Evolutionary conservation across 495 filamentous ascomycete genomes (phyloP), one percentile per base, ranked within the genome.

Genomic region (Aspergillus egyptiacus): DNA sequence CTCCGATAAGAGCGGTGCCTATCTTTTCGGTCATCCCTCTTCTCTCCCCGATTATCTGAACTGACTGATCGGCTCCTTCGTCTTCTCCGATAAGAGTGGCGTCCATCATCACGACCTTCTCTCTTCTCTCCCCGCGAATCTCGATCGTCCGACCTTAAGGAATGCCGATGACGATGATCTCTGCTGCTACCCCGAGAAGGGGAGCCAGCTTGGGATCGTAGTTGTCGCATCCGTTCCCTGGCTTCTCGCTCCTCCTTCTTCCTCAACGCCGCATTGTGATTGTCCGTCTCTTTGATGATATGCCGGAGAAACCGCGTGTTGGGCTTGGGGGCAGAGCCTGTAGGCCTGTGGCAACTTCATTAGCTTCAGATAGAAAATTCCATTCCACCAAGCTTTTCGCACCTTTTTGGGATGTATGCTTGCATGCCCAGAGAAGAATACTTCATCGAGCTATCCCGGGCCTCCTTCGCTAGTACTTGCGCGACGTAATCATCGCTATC

Each of bases 301-400:
- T 93, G 87, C 20, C 83, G 80, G 10, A 98, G 72, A 56, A 97
- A 97, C 34, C 87, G 75, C 0, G 86, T 95, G 57, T 98, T 97
- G 11, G 91, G 88, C 57, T 89, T 95, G 2, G 88, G 88, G 43
- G 89, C 87, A 57, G 79, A 79, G 20, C 74, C 64, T 17, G 81
- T 66, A 30, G 75, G 65, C 48, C 79, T 82, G 51, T 42, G 22
- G 43, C 10, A 57, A 40, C 14, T 8, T 48, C 4, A 19, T 32
- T 18, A 39, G 27, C 27, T 11, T 25, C 10, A 20, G n/a, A n/a
- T n/a, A 9, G 11, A 5, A n/a, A n/a, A 27, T 22, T 44, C n/a
- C 5, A 11, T 28, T 28, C 13, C 22, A 17, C 9, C 23, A 55
- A 31, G 23, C 18, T 25, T 39, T 62, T 23, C 74, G 49, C 71